Conservation (phyloP, 164 flowering plant species). For the Akebia trifoliata region DNA sequence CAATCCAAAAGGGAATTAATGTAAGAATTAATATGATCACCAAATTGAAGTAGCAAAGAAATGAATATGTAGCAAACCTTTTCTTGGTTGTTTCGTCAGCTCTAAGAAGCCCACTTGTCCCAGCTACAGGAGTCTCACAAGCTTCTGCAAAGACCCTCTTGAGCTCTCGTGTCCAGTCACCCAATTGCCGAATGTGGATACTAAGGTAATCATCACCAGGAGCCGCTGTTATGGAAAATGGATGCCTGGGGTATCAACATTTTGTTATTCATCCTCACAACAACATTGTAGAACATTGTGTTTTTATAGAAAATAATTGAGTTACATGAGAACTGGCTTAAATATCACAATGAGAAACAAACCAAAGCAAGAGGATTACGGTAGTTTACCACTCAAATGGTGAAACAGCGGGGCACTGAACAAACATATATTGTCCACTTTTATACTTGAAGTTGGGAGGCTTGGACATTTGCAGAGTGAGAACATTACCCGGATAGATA, state of each 20-base stretch:
- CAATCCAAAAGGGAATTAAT: conserved; percentile 11
- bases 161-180: conserved; percentile 93
- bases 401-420: conserved; percentile 83
- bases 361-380: not conserved
- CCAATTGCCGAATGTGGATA: conserved; percentile 81
- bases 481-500: conserved; percentile 91
- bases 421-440: conserved; percentile 91
- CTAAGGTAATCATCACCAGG: conserved; percentile 86
- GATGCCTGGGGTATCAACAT: conserved; percentile 60
- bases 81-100: conserved; percentile 33
- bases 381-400: conserved; percentile 74
- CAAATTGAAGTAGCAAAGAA: not conserved
- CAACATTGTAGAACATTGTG: too few relatives aligned
- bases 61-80: conserved; percentile 38
- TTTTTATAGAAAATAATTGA: too few relatives aligned
- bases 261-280: too few relatives aligned
- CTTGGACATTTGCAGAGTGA: conserved; percentile 74
- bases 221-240: conserved; percentile 93
- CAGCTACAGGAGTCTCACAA: conserved; percentile 40
- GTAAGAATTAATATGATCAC: not conserved
- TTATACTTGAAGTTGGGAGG: conserved; percentile 80
- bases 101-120: conserved; percentile 48
- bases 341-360: too few relatives aligned
- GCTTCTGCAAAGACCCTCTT: conserved; percentile 65
- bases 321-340: too few relatives aligned